A percentile compares a stretch with the other conserved stretches of the same genome.
Conservation (phyloP, 148 eudicot genomes). For the Vaccinium darrowii region DNA sequence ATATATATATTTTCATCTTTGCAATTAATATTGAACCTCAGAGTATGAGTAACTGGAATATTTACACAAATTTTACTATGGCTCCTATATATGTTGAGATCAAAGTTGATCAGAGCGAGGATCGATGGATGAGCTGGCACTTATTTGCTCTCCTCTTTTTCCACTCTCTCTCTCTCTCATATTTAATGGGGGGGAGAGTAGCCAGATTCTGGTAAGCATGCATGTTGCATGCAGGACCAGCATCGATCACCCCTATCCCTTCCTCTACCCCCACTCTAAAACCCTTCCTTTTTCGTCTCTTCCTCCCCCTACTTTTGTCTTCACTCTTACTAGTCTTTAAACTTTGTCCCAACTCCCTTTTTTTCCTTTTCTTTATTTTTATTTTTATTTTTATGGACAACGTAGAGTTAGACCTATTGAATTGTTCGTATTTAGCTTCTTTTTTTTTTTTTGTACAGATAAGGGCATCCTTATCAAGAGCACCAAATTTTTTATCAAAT, state of each 20-base stretch:
- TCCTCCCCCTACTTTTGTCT: constrained; percentile 1
- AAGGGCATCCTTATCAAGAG: no score
- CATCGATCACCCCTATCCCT: neutral
- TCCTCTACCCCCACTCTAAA: neutral
- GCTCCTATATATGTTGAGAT: no score
- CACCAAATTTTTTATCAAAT: no score
- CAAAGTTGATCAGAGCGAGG: no score
- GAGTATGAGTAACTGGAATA: no score
- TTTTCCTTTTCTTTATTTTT: neutral
- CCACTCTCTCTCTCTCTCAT: neutral
- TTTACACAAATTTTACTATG: no score
- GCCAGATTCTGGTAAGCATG: neutral
- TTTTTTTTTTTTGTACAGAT: neutral
- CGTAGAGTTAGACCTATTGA: neutral
- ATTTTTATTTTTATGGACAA: no score
- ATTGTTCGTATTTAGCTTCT: neutral
- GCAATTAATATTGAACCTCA: no score
- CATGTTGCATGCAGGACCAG: neutral
- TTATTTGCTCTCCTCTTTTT: no score
- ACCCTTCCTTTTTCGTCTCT: neutral
- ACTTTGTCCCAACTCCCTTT: neutral
- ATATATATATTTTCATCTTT: no score
- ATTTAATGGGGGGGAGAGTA: neutral
- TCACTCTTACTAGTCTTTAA: neutral
- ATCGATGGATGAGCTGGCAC: no score